phyloP scores from a whole-genome alignment of 345 rosid species.

The Rhodamnia argentea region DNA sequence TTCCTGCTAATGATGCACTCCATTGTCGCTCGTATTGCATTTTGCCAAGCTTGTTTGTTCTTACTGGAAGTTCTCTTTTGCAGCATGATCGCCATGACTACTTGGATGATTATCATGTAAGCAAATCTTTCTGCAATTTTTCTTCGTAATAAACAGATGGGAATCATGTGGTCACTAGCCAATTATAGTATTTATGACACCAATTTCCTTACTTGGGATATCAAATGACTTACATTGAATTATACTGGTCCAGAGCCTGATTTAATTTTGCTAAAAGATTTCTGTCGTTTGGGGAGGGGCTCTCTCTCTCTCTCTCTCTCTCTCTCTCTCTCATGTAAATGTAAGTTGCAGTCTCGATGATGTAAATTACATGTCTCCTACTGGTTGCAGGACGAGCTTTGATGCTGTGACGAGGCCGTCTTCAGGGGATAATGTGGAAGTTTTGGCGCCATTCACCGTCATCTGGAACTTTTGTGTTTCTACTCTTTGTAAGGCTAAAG shows the following conservation, averaged over 20 bases:
- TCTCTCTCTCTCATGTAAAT: not conserved
- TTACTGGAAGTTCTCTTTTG: slow-evolving; percentile 13
- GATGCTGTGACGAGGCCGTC: not conserved
- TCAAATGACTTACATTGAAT: not conserved
- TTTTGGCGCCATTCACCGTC: not conserved
- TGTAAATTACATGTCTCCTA: not conserved
- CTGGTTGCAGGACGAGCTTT: not conserved
- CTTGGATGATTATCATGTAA: slow-evolving; percentile 89
- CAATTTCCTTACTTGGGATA: not conserved
- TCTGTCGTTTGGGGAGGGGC: not conserved
- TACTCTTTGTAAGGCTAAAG: not conserved
- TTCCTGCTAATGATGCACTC: not conserved
- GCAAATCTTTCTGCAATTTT: slow-evolving; percentile 1
- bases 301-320: too few species aligned
- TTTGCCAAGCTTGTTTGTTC: not conserved
- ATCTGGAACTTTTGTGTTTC: not conserved
- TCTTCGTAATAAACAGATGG: not conserved
- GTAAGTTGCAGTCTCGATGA: not conserved
- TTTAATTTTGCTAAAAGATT: not conserved
- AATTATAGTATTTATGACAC: not conserved
- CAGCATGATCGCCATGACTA: slow-evolving; percentile 64
- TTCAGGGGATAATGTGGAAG: not conserved
- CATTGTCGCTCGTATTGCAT: not conserved
- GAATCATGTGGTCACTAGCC: not conserved
- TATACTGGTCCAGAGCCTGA: not conserved